Conservation (phyloP, 2,329 filamentous ascomycete genomes). For the Beauveria scarabaeidicola region DNA sequence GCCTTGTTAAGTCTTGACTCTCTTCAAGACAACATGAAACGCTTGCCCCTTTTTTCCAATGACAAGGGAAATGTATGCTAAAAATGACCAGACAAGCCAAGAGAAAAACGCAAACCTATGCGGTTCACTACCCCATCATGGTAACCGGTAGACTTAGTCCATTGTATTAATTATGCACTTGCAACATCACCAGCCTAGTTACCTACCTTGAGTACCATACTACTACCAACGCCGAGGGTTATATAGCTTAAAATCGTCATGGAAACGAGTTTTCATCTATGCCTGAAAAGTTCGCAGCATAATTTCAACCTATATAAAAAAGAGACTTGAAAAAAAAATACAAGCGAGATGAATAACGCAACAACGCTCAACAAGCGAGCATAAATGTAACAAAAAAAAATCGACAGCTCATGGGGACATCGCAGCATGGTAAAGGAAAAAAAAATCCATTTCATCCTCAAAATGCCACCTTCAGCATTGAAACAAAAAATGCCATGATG, state of each 20-base stretch:
- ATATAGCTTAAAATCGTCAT: too few relatives aligned
- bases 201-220: too few relatives aligned
- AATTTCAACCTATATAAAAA: background rate
- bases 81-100: too few relatives aligned
- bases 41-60: background rate
- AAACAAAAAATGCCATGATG: constrained; percentile 2
- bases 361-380: background rate
- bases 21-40: background rate
- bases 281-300: background rate
- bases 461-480: background rate
- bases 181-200: too few relatives aligned
- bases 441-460: constrained; percentile 1
- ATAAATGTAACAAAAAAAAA: background rate
- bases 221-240: too few relatives aligned
- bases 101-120: too few relatives aligned
- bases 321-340: background rate
- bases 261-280: background rate
- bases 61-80: too few relatives aligned
- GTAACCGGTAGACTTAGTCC: too few relatives aligned
- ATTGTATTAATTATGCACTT: too few relatives aligned
- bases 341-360: background rate
- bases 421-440: background rate
- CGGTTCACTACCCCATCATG: too few relatives aligned
- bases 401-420: background rate
- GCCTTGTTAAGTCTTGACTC: background rate